A percentile compares a stretch with the other conserved stretches of the same genome.
phyloP scores from a whole-genome alignment of 805 yeast genomes.

The Sungouiozyma intestinalis region DNA sequence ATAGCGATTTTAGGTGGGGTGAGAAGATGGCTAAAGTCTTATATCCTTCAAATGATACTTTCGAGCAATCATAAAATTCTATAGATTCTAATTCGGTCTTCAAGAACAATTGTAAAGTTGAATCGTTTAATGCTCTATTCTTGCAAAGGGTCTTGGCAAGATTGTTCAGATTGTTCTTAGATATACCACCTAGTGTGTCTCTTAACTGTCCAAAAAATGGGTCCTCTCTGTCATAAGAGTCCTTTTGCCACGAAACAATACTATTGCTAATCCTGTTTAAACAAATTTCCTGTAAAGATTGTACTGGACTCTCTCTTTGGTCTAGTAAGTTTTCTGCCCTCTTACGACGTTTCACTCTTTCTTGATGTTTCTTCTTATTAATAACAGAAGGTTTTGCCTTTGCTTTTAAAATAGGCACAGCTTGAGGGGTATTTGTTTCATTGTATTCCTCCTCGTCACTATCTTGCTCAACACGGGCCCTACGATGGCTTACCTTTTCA shows the following conservation, averaged over 20 bases:
- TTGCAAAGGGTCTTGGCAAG: slow-evolving; percentile 69
- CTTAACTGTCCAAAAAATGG: slow-evolving; percentile 18
- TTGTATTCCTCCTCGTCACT: slow-evolving; percentile 26
- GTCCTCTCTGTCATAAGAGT: slow-evolving; percentile 7
- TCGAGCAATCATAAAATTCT: slow-evolving; percentile 90
- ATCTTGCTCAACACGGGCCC: slow-evolving; percentile 20
- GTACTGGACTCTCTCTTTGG: slow-evolving; percentile 47
- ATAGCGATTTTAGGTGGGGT: slow-evolving; percentile 56
- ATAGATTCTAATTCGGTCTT: slow-evolving; percentile 45
- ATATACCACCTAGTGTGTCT: slow-evolving; percentile 81
- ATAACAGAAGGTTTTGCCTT: slow-evolving; percentile 5
- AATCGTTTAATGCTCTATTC: slow-evolving; percentile 67
- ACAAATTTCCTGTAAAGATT: slow-evolving; percentile 75
- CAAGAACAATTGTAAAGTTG: slow-evolving; percentile 65
- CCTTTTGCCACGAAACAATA: slow-evolving; percentile 18
- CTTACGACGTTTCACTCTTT: slow-evolving; percentile 55
- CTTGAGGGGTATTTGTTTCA: slow-evolving; percentile 2
- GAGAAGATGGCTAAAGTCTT: slow-evolving; percentile 67
- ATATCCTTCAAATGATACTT: slow-evolving; percentile 53
- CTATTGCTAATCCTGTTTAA: slow-evolving; percentile 51
- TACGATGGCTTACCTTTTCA: neutral
- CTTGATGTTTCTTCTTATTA: slow-evolving; percentile 35
- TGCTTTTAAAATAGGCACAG: neutral
- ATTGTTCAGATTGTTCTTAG: slow-evolving; percentile 56
- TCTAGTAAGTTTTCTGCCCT: slow-evolving; percentile 80